These are phyloP conservation scores for Pseudonitzschia multiseries DNA, from an alignment of 108 stramenopile species.

Conservation along the genomic window DNA sequence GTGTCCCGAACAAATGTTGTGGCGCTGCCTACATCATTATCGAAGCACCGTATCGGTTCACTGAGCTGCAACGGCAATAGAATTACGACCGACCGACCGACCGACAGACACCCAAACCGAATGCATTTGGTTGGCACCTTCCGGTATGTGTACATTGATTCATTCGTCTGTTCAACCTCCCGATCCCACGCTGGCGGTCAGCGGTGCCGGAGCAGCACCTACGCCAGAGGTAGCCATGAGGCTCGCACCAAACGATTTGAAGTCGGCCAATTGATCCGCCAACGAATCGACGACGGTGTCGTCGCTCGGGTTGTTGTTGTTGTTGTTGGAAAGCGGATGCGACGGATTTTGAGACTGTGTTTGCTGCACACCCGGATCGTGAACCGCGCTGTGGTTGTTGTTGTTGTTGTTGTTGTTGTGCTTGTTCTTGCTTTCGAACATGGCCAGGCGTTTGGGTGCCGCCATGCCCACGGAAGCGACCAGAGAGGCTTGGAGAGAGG, in stretches of 20 bases:
- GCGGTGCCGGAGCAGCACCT: neutral
- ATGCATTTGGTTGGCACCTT: no score
- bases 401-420: neutral
- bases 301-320: constrained; percentile 14
- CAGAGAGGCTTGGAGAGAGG: constrained; percentile 21
- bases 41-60: no score
- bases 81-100: neutral
- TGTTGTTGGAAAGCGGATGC: neutral
- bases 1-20: no score
- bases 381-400: neutral
- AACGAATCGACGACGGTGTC: constrained; percentile 21
- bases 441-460: constrained; percentile 25
- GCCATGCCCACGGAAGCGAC: constrained; percentile 40
- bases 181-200: constrained; percentile 15
- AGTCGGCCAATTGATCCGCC: constrained; percentile 51
- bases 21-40: no score
- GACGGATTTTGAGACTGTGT: neutral
- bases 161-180: neutral
- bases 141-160: constrained; percentile 19
- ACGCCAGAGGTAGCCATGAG: constrained; percentile 7
- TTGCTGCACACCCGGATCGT: neutral
- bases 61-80: no score
- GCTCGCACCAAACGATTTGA: constrained; percentile 49
- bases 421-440: constrained; percentile 35
- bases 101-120: no score